Percentiles rank a stretch among this genome's conserved stretches.
Evolutionary conservation across 345 rosid species (phyloP).

Genomic region (Conringia planisiliqua): DNA sequence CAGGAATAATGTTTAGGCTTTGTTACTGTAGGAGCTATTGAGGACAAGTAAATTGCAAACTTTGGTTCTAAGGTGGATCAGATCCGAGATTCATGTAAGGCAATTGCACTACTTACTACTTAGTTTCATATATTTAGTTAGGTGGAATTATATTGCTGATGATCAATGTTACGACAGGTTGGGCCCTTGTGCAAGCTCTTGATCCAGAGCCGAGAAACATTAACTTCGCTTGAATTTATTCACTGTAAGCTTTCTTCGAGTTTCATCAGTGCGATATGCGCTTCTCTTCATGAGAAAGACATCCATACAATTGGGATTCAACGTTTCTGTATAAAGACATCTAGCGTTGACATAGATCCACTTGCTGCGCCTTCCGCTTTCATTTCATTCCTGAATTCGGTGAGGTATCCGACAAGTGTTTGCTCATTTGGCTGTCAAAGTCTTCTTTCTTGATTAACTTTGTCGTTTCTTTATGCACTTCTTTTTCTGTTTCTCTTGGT

Average conservation of each 20-base stretch:
- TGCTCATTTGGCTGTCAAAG: conserved; percentile 9
- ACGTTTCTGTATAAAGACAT: conserved; percentile 50
- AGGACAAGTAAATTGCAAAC: conserved; percentile 56
- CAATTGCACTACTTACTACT: conserved; percentile 17
- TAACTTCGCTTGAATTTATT: conserved; percentile 63
- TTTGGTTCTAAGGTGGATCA: conserved; percentile 60
- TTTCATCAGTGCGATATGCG: conserved; percentile 46
- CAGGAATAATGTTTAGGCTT: not conserved
- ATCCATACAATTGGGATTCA: conserved; percentile 43
- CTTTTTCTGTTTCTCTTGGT: not conserved
- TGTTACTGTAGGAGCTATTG: conserved; percentile 58
- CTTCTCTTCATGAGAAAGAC: conserved; percentile 38
- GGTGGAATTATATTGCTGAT: conserved; percentile 1
- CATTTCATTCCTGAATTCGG: conserved; percentile 55
- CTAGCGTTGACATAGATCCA: conserved; percentile 48
- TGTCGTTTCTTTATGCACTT: not conserved
- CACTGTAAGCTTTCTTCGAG: conserved; percentile 73
- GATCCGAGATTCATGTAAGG: conserved; percentile 70
- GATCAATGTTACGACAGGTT: conserved; percentile 47
- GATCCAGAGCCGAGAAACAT: conserved; percentile 56
- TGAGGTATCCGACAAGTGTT: conserved; percentile 45
- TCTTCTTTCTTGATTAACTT: not conserved
- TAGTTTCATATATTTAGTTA: conserved; percentile 4
- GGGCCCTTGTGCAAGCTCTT: conserved; percentile 67
- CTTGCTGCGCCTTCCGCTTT: conserved; percentile 43